A percentile compares a stretch with the other conserved stretches of the same genome.
Conservation (phyloP, 225 moss, liverwort and hornwort species). For the Anthoceros angustus region DNA sequence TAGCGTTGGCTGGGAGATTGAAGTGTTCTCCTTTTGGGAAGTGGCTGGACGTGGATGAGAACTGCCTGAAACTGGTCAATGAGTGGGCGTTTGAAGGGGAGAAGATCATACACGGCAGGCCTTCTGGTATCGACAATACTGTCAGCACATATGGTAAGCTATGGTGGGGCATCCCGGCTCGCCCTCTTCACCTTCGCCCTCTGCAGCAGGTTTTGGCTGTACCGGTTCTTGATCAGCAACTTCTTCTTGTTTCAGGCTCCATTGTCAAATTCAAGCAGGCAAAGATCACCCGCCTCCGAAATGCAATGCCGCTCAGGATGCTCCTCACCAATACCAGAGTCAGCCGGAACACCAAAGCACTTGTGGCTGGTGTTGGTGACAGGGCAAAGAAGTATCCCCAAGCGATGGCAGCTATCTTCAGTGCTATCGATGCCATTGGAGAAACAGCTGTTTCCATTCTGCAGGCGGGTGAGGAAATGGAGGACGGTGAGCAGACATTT, state of each 20-base stretch:
- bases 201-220: constrained; percentile 3
- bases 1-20: constrained; percentile 47
- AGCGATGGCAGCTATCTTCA: constrained; percentile 75
- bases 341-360: constrained; percentile 57
- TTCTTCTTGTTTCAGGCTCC: constrained; percentile 32
- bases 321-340: constrained; percentile 77
- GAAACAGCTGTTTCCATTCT: constrained; percentile 70
- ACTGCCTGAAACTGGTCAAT: constrained; percentile 55
- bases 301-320: constrained; percentile 57
- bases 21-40: constrained; percentile 24
- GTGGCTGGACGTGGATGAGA: constrained; percentile 51
- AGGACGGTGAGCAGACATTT: constrained; percentile 9
- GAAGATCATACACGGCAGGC: constrained; percentile 82
- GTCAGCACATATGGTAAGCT: constrained; percentile 92
- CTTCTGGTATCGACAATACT: constrained; percentile 94
- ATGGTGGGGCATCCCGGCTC: neutral
- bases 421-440: constrained; percentile 62
- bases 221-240: neutral
- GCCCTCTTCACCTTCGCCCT: neutral
- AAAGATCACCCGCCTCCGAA: constrained; percentile 42
- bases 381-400: constrained; percentile 60
- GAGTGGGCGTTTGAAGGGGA: constrained; percentile 96
- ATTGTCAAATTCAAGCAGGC: constrained; percentile 75
- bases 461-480: constrained; percentile 13
- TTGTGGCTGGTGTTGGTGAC: constrained; percentile 65